Conservation (phyloP, 441 rosid species). For the Brassica balearica region DNA sequence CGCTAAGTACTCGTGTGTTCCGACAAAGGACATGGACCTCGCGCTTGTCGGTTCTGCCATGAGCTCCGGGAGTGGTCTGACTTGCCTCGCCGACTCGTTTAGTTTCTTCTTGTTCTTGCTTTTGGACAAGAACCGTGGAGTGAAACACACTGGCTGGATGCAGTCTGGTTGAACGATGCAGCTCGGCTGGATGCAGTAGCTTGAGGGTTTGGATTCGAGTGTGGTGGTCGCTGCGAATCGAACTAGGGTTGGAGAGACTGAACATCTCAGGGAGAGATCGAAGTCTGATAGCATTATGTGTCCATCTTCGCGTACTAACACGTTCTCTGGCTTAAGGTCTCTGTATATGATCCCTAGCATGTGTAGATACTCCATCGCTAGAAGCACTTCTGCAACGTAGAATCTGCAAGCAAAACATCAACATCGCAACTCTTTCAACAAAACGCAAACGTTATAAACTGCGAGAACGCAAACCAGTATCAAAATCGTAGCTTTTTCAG, state of each 20-base stretch:
- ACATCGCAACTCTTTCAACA: conserved; percentile 6
- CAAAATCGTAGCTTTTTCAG: not conserved
- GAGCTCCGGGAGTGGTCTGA: conserved; percentile 87
- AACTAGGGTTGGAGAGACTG: conserved; percentile 82
- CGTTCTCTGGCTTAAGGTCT: conserved; percentile 94
- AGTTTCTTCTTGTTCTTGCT: conserved; percentile 58
- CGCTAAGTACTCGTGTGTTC: conserved; percentile 90
- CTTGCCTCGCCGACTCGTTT: conserved; percentile 63
- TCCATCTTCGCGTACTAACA: conserved; percentile 91
- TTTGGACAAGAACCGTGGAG: conserved; percentile 70
- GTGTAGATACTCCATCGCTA: conserved; percentile 92
- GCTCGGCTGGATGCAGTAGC: conserved; percentile 73
- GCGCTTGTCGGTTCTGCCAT: conserved; percentile 91
- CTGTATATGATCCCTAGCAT: conserved; percentile 96
- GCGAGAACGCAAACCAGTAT: not conserved
- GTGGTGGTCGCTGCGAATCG: conserved; percentile 57
- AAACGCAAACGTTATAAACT: not conserved
- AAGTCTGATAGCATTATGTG: conserved; percentile 95
- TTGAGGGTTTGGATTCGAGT: conserved; percentile 69
- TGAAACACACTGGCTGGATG: conserved; percentile 79
- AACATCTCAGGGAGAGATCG: conserved; percentile 88
- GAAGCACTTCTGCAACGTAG: conserved; percentile 91
- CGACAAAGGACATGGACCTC: conserved; percentile 88
- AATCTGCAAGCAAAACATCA: conserved; percentile 53
- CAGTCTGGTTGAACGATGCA: conserved; percentile 78